phyloP scores from a whole-genome alignment of 2,329 filamentous ascomycete species.

The Leptographium flavum region DNA sequence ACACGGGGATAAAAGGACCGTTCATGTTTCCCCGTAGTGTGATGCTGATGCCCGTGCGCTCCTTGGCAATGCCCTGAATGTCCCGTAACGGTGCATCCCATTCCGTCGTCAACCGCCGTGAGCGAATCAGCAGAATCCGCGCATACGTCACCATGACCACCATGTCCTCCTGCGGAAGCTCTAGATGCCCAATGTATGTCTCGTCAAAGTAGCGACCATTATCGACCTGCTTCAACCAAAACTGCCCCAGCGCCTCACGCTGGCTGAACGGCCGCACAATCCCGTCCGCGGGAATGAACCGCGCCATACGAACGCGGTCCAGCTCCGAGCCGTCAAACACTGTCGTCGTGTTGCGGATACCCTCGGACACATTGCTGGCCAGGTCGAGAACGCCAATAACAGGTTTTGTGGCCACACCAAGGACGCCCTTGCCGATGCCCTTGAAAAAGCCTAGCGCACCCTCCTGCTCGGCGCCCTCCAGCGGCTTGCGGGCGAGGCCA shows the following conservation, averaged over 20 bases:
- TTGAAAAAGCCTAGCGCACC: slow-evolving; percentile 92
- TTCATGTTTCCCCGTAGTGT: slow-evolving; percentile 80
- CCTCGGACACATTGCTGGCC: slow-evolving; percentile 91
- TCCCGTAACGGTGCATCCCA: slow-evolving; percentile 97
- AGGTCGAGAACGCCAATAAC: slow-evolving; percentile 94
- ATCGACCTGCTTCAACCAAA: slow-evolving; percentile 97
- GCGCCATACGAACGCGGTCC: slow-evolving; percentile 83
- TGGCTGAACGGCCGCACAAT: slow-evolving; percentile 90
- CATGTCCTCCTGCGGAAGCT: slow-evolving; percentile 78
- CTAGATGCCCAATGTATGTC: slow-evolving; percentile 89
- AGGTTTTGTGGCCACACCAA: slow-evolving; percentile 92
- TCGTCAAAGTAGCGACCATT: slow-evolving; percentile 98
- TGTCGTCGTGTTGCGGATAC: slow-evolving; percentile 95
- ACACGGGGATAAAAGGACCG: slow-evolving; percentile 86
- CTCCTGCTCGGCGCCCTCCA: slow-evolving; percentile 93
- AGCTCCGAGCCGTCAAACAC: slow-evolving; percentile 93
- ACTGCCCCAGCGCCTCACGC: slow-evolving; percentile 89
- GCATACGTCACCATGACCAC: slow-evolving; percentile 79
- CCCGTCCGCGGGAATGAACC: slow-evolving; percentile 84
- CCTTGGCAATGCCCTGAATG: slow-evolving; percentile 92
- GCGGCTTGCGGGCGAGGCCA: slow-evolving; percentile 79
- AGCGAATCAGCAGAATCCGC: slow-evolving; percentile 80
- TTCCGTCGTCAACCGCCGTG: slow-evolving; percentile 71
- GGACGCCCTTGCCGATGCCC: slow-evolving; percentile 85
- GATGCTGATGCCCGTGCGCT: slow-evolving; percentile 84